Percentiles rank a stretch among this genome's conserved stretches.
Conservation (phyloP, 2,329 filamentous ascomycete species). For the Ascochyta viciae-villosae region DNA sequence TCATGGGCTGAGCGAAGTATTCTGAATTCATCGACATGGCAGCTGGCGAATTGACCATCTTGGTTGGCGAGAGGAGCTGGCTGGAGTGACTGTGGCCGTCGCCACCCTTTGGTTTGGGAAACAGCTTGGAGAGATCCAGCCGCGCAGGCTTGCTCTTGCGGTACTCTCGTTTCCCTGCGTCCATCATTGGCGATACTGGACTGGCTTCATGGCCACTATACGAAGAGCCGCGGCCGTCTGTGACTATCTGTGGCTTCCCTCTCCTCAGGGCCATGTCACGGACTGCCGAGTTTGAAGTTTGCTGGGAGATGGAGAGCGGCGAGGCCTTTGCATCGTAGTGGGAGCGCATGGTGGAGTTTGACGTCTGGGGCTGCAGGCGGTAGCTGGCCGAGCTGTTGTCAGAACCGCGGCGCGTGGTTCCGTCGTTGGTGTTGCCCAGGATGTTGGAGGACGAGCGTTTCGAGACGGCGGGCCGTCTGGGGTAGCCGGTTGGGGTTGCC, state of each 20-base stretch:
- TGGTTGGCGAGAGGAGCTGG: slow-evolving; percentile 47
- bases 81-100: slow-evolving; percentile 22
- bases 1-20: slow-evolving; percentile 44
- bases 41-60: slow-evolving; percentile 51
- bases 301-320: slow-evolving; percentile 53
- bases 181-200: slow-evolving; percentile 31
- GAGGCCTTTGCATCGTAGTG: slow-evolving; percentile 53
- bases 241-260: slow-evolving; percentile 42
- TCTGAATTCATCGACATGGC: slow-evolving; percentile 50
- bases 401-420: slow-evolving; percentile 34
- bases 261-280: slow-evolving; percentile 53
- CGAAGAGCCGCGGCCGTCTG: slow-evolving; percentile 14
- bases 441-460: slow-evolving; percentile 46
- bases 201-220: slow-evolving; percentile 23
- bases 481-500: slow-evolving; percentile 28
- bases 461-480: slow-evolving; percentile 34
- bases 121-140: slow-evolving; percentile 53
- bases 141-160: slow-evolving; percentile 47
- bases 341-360: slow-evolving; percentile 51
- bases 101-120: slow-evolving; percentile 46
- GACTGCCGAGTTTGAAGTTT: slow-evolving; percentile 54
- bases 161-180: slow-evolving; percentile 29
- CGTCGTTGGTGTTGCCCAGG: slow-evolving; percentile 33
- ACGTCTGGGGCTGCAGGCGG: slow-evolving; percentile 41
- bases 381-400: slow-evolving; percentile 39